phyloP scores from a whole-genome alignment of 2,329 filamentous ascomycete species.

The Rutstroemia sp. region DNA sequence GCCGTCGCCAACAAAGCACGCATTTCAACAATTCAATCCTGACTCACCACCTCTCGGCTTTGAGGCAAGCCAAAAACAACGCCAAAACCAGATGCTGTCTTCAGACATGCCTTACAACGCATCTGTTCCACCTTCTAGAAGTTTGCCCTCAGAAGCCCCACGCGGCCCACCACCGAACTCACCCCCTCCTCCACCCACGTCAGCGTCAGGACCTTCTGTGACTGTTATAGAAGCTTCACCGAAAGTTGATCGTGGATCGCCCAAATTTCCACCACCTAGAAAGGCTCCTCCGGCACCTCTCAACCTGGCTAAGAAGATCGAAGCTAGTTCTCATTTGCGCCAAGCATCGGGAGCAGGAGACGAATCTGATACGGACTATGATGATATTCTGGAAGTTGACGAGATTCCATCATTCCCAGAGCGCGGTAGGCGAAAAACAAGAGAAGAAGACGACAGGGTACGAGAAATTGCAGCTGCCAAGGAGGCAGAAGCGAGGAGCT shows the following conservation, averaged over 20 bases:
- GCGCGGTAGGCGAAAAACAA: constrained; percentile 73
- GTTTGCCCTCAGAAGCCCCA: constrained; percentile 38
- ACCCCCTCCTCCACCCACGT: constrained; percentile 22
- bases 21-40: constrained; percentile 45
- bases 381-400: constrained; percentile 65
- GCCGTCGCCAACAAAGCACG: constrained; percentile 55
- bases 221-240: constrained; percentile 35
- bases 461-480: constrained; percentile 61
- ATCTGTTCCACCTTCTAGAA: constrained; percentile 49
- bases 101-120: constrained; percentile 43
- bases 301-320: constrained; percentile 49
- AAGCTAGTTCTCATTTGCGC: constrained; percentile 37
- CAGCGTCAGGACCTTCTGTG: constrained; percentile 24
- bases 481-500: constrained; percentile 63
- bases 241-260: constrained; percentile 39
- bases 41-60: constrained; percentile 25
- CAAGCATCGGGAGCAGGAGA: constrained; percentile 42
- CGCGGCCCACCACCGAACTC: constrained; percentile 24
- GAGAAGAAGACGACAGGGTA: constrained; percentile 78
- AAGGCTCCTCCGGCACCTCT: constrained; percentile 83
- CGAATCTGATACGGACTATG: constrained; percentile 74
- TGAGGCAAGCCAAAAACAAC: constrained; percentile 35
- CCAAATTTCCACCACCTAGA: constrained; percentile 52
- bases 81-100: constrained; percentile 39
- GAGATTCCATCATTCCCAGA: constrained; percentile 48